Base-by-base conservation (phyloP, 345 rosid genomes). In the Eutrema japonicum region DNA sequence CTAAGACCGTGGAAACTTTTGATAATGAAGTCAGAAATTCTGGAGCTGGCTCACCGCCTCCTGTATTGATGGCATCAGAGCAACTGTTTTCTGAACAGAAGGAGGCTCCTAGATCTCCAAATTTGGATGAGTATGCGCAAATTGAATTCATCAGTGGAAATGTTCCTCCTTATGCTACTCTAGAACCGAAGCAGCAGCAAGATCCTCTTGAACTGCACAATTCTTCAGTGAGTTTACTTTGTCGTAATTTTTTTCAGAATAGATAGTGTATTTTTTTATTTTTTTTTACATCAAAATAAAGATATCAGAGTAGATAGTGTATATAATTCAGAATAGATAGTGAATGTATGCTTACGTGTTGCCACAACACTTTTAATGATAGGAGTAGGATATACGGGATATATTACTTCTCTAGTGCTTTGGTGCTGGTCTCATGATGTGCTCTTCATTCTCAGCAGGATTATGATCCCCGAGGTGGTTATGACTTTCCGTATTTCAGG, bases 401-500 rank as follows among this genome's bases (percentile, higher is more conserved):
- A 26, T 50, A 7, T 26, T 22, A 38, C 48, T 47, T 33, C 7
- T 46, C 33, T 52, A 42, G 51, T 42, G 53, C 29, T 42, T 68
- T 43, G 42, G 18, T 43, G 43, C 18, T 43, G 41, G 63, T 68
- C 54, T 70, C 64, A 47, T 49, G 30, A 22, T 5, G 30, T 70
- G 40, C 48, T 35, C 33, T 47, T 70, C 27, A 36, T 27, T 48
- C 30, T 10, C 29, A 70, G 43, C 74, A 70, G 66, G 57, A 16
- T 14, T 56, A 43, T 56, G 64, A 55, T 81, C 80, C 85, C 51
- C 95, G 74, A 50, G 73, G 84, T 68, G 89, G 83, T 43, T 92
- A 90, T 78, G 95, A 90, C 72, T 60, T 88, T 11, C 75, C 87
- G 30, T 87, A 90, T 80, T 85, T 87, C 78, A 85, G 95, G 74